Evolutionary conservation across 148 eudicot species (phyloP).

Genomic region (Heliosperma pusillum): DNA sequence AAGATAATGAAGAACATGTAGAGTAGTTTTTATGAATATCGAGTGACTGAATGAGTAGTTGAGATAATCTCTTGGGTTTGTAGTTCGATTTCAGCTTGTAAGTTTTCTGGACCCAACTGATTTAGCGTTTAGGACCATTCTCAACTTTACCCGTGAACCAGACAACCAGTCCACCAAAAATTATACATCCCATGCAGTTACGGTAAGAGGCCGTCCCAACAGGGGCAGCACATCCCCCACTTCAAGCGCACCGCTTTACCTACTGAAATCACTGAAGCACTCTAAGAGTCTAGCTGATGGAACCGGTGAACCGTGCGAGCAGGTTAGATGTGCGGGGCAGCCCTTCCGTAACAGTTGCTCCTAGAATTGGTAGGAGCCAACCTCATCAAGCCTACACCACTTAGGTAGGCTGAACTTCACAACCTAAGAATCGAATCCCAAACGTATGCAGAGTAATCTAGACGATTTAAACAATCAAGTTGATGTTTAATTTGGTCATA

Average conservation of each 20-base stretch:
- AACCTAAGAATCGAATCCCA: background rate
- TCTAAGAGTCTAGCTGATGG: slow-evolving; percentile 19
- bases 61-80: no score
- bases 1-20: no score
- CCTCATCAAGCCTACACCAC: background rate
- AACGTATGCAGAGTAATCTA: background rate
- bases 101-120: background rate
- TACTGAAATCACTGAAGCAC: slow-evolving; percentile 21
- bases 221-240: background rate
- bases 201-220: background rate
- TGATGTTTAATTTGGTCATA: background rate
- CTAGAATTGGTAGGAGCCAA: background rate
- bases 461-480: background rate
- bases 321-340: slow-evolving; percentile 15
- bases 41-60: no score
- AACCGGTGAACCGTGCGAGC: slow-evolving; percentile 22
- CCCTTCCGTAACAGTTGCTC: background rate
- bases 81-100: background rate
- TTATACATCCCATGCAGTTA: background rate
- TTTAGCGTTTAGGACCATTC: background rate
- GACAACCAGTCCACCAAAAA: background rate
- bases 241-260: background rate
- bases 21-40: no score
- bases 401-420: background rate
- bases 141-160: background rate